Base-by-base conservation (phyloP, 495 filamentous ascomycete species). In the Glarea lozoyensis region DNA sequence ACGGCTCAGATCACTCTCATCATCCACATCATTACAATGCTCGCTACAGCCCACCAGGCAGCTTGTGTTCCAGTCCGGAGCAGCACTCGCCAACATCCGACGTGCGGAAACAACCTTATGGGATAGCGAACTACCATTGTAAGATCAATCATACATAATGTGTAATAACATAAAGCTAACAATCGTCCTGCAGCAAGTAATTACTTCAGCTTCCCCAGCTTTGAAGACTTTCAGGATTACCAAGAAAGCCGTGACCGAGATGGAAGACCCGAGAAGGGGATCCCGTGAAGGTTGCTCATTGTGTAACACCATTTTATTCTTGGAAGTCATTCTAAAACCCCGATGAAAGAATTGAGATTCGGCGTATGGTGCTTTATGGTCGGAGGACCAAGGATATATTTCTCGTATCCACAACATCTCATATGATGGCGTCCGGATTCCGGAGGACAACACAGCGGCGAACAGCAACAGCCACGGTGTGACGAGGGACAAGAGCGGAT, bases 181-280 rank as follows among this genome's bases (percentile, higher is more conserved):
- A 25, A 12, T 9, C n/a, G n/a, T n/a, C 2, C 13, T 10, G 9
- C 24, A 55, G 52, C 33, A n/a, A 66, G 55, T 10, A 63, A 67
- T 36, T 76, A 76, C 46, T 70, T 73, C 43, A 74, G 70, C 62
- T 76, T 76, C 54, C 72, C 72, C 13, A 75, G 67, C 59, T 74
- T 75, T 49, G 72, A 76, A 32, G 52, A 50, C 21, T 58, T 58
- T 46, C 36, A 52, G 21, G 54, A 55, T 6, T 49, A 46, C 18
- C 48, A 43, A 25, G 52, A 55, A 31, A 31, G 42, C 19, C 53
- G 62, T 19, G 60, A 58, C 25, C 38, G 42, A 13, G 29, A 47
- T 16, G 27, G 30, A 5, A 27, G 42, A 29, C 16, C 23, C 17
- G 29, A 49, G 24, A 29, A 29, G n/a, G 25, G 25, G 7, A n/a